Evolutionary conservation across 805 yeast genomes (phyloP).

Genomic region (Debaryomyces prosopidis): DNA sequence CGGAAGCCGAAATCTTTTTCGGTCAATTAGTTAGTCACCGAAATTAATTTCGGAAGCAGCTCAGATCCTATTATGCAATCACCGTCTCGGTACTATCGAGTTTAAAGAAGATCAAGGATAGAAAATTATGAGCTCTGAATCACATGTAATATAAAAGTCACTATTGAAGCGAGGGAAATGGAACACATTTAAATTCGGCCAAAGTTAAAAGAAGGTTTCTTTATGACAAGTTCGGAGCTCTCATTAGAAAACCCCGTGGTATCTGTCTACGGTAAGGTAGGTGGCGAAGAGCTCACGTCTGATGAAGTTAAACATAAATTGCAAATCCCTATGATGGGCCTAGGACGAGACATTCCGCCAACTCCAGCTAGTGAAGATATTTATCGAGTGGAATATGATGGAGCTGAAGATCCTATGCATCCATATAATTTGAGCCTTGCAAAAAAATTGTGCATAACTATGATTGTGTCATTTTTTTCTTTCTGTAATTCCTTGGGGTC

Average conservation of each 20-base stretch:
- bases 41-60: neutral
- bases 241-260: neutral
- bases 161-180: neutral
- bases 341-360: conserved; percentile 2
- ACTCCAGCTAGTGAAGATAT: conserved; percentile 1
- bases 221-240: neutral
- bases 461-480: conserved; percentile 2
- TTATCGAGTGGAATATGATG: conserved; percentile 5
- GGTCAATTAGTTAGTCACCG: neutral
- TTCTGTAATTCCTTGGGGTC: conserved; percentile 51
- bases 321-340: conserved; percentile 1
- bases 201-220: neutral
- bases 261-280: too few species aligned
- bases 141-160: neutral
- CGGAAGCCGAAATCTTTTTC: neutral
- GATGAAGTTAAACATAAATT: neutral
- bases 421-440: conserved; percentile 3
- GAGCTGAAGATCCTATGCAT: conserved; percentile 5
- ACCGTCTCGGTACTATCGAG: neutral
- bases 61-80: neutral
- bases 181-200: neutral
- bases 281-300: neutral
- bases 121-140: neutral
- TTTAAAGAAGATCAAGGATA: neutral
- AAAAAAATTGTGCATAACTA: neutral